These are phyloP conservation scores for Backusella liffmaniae DNA, from an alignment of 192 early-diverging fungal species.

Conservation along the genomic window DNA sequence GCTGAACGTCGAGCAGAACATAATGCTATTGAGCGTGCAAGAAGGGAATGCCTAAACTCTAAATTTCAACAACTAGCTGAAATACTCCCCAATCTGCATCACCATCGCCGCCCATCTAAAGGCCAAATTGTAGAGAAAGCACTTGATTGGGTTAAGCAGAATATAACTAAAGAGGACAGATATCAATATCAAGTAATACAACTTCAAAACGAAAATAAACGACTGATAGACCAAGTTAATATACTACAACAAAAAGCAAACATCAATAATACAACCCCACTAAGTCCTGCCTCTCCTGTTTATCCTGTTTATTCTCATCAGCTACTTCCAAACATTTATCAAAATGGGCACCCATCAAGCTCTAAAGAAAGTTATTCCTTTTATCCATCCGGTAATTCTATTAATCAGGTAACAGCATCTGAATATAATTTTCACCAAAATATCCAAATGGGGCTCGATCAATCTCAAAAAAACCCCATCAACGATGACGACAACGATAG, in stretches of 20 bases:
- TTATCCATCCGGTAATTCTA: not conserved
- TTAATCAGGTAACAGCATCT: not conserved
- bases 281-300: not conserved
- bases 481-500: constrained; percentile 5
- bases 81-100: constrained; percentile 67
- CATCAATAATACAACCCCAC: not conserved
- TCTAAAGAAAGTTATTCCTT: not conserved
- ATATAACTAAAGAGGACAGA: constrained; percentile 21
- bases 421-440: not conserved
- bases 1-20: constrained; percentile 63
- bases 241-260: not conserved
- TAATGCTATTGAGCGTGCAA: constrained; percentile 81
- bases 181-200: constrained; percentile 11
- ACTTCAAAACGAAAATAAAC: constrained; percentile 14
- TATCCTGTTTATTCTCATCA: not conserved
- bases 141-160: constrained; percentile 52
- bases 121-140: constrained; percentile 76
- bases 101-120: constrained; percentile 76
- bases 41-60: constrained; percentile 78
- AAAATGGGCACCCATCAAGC: not conserved
- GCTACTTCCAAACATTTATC: not conserved
- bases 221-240: constrained; percentile 1
- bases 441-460: not conserved
- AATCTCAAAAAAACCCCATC: not conserved
- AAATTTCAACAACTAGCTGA: constrained; percentile 83